Conservation (phyloP, 2,329 filamentous ascomycete species). For the Trichoderma atroviride region DNA sequence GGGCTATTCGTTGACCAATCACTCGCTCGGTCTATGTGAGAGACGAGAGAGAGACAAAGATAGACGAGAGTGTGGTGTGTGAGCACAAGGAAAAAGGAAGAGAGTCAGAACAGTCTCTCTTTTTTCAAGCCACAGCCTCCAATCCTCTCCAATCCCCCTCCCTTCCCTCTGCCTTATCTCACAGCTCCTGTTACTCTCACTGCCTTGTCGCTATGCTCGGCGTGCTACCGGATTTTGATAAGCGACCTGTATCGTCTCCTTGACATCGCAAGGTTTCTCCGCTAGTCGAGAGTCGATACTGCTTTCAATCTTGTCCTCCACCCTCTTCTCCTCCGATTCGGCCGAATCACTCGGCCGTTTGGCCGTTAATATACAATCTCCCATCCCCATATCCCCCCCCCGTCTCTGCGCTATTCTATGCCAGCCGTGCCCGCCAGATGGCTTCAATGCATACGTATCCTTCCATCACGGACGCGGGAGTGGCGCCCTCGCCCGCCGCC, state of each 20-base stretch:
- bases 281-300: neutral
- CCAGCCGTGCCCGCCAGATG: conserved; percentile 17
- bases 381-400: neutral
- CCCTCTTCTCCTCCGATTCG: conserved; percentile 10
- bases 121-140: conserved; percentile 16
- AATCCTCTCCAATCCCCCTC: neutral
- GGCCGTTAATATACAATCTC: neutral
- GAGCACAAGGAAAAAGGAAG: neutral
- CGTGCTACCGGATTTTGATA: conserved; percentile 21
- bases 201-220: conserved; percentile 16
- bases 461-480: conserved; percentile 14
- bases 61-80: neutral
- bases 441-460: conserved; percentile 22
- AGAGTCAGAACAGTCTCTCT: conserved; percentile 2
- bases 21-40: neutral
- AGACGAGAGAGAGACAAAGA: conserved; percentile 1
- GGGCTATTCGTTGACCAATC: neutral
- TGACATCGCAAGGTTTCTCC: conserved; percentile 7
- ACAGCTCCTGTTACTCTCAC: neutral
- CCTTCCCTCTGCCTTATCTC: neutral
- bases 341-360: conserved; percentile 22
- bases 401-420: neutral
- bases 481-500: conserved; percentile 10
- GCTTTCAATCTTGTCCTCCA: neutral
- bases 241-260: conserved; percentile 23